Base-by-base conservation (phyloP, 768 basidiomycete genomes). In the Termitomyces eurrhizus region DNA sequence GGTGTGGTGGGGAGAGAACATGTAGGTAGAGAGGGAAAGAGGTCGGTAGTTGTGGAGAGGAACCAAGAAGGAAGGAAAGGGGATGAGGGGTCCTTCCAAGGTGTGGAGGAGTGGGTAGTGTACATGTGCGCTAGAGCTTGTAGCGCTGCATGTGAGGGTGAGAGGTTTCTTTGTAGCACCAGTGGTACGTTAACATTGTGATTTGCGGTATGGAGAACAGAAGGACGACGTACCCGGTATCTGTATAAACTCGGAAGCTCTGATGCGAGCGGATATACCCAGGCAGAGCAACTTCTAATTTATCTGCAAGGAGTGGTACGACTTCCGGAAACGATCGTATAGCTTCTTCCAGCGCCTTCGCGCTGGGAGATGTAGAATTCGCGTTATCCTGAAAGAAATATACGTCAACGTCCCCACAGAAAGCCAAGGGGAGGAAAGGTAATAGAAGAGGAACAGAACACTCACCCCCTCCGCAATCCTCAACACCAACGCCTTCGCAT, bases 61-160 rank as follows among this genome's bases (percentile, higher is more conserved):
- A 97, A 85, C 95, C 95, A 98, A 0, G 79, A 69, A 1, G 82
- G 67, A 37, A 82, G 97, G 0, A 78, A 69, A 1, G 82, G 67
- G 36, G 81, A 77, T 1, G 71, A 67, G 0, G 88, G 76, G 14
- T 88, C 85, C 76, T 95, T 98, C 95, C 95, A 98, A 2, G 96
- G 70, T 0, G 86, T 70, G 9, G 74, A 78, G 0, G 92, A 90
- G 7, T 93, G 88, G 46, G 89, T 84, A 4, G 83, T 91, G 70
- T 98, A 98, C 26, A 98, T 83, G 67, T 95, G 92, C 0, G 92
- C 90, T 4, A 98, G 81, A 8, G 97, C 83, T 64, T 97, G 89
- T 0, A 93, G 74, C 2, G 82, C 70, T 0, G 82, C 80, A 9
- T 77, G 72, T 29, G 81, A 68, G 16, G 75, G 69, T 0, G 75